These are phyloP conservation scores for Epichloe coenophiala DNA, from an alignment of 2,329 filamentous ascomycete species.

Conservation along the genomic window DNA sequence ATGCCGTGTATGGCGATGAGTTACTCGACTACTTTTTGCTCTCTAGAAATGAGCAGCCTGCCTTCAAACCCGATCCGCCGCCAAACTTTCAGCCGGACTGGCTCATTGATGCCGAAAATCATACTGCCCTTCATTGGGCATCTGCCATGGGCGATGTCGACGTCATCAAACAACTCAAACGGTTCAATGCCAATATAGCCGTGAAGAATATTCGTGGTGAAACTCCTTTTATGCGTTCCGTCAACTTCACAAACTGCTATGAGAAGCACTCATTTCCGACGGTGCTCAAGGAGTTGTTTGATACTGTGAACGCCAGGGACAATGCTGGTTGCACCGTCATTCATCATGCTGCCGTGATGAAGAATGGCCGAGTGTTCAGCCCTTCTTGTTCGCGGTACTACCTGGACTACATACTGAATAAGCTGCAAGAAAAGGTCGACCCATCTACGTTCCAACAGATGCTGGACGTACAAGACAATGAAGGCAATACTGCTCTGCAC, in stretches of 20 bases:
- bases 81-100: conserved; percentile 79
- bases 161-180: conserved; percentile 75
- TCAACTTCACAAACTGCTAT: conserved; percentile 93
- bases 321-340: conserved; percentile 77
- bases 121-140: conserved; percentile 93
- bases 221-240: conserved; percentile 86
- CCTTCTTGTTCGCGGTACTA: conserved; percentile 88
- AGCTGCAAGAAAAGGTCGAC: conserved; percentile 64
- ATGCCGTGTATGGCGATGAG: conserved; percentile 83
- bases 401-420: conserved; percentile 79
- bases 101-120: conserved; percentile 82
- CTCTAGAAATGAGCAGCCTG: conserved; percentile 62
- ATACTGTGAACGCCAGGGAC: conserved; percentile 69
- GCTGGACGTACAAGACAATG: conserved; percentile 68
- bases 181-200: conserved; percentile 62
- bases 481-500: conserved; percentile 76
- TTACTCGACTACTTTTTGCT: conserved; percentile 95
- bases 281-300: conserved; percentile 70
- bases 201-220: conserved; percentile 63
- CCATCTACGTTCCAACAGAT: conserved; percentile 64
- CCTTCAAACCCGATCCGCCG: conserved; percentile 64
- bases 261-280: conserved; percentile 84
- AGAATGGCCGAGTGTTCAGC: conserved; percentile 66
- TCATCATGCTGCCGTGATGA: conserved; percentile 85
- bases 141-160: conserved; percentile 94